Base-by-base conservation (phyloP, 2,329 filamentous ascomycete species). In the Sporothrix schenckii region DNA sequence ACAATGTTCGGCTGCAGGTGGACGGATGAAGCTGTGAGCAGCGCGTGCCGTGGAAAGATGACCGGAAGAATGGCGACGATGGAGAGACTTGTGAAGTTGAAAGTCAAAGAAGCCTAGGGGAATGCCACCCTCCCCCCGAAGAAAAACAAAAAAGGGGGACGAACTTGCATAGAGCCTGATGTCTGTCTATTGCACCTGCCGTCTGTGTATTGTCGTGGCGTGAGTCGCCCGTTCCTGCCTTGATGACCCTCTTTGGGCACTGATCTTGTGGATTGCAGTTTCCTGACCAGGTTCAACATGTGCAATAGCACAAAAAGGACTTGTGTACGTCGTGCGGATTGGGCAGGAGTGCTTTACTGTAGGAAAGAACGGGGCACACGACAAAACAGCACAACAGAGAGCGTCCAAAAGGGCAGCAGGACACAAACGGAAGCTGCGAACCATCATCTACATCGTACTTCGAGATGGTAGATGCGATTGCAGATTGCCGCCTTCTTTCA, bases 21-120 rank as follows among this genome's bases (percentile, higher is more conserved):
- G 53, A 61, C 67, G 21, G 53, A 69, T 52, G 67, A 69, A 69
- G 54, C 66, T 21, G 52, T 69, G 66, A 30, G 54, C 60, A 61
- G 66, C 41, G 52, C 16, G 53, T 68, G 66, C 52, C 13, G 49
- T 54, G 66, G 50, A 21, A 49, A 52, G 52, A 47, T 14, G 41
- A 27, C 21, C n/a, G 39, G 58, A 19, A 24, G n/a, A 39, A 44
- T 34, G 21, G 58, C 58, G 21, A 61, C 44, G 58, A 47, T 61
- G 58, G n/a, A 7, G 39, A 34, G 39, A 27, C 2, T 19, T 56
- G 53, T 54, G 30, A 61, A 27, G 58, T 47, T 47, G 39, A 61
- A 61, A 44, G 21, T 61, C n/a, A 61, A 47, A 56, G 24, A 41
- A 47, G 47, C 21, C 47, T 3, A 61, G n/a, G 58, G 11, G n/a